Conservation (phyloP, 164 flowering plant genomes). For the Berberis vulgaris region DNA sequence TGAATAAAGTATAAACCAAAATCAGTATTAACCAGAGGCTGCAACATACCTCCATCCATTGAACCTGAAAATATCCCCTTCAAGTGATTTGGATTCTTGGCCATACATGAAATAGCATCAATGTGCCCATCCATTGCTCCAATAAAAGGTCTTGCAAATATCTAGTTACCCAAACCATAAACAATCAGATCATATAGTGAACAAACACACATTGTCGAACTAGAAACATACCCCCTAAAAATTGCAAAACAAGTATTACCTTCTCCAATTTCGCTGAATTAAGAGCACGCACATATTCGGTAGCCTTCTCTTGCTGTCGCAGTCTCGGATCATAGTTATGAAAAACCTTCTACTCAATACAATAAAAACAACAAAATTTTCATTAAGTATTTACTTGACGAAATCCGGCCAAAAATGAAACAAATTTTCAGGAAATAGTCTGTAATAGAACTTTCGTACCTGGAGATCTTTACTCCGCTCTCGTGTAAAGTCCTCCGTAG, state of each 20-base stretch:
- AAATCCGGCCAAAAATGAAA: background rate
- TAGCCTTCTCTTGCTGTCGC: constrained; percentile 72
- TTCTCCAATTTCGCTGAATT: constrained; percentile 90
- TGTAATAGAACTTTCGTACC: constrained; percentile 22
- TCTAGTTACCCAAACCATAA: constrained; percentile 26
- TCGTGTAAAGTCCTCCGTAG: constrained; percentile 78
- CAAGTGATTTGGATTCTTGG: constrained; percentile 77
- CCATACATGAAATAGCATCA: constrained; percentile 83
- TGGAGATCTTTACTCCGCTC: constrained; percentile 94
- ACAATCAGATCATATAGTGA: background rate
- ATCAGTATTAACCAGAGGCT: background rate
- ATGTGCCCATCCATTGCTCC: constrained; percentile 94
- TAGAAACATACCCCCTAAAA: background rate
- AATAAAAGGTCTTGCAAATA: constrained; percentile 87
- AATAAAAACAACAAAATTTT: background rate
- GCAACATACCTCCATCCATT: constrained; percentile 79
- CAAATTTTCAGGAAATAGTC: background rate
- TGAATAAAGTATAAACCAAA: background rate
- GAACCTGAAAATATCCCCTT: constrained; percentile 94
- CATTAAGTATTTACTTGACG: background rate
- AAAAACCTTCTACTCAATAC: constrained; percentile 50
- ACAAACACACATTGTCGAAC: background rate
- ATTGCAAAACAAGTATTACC: constrained; percentile 25
- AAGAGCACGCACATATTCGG: constrained; percentile 79
- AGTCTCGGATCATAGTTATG: constrained; percentile 79